Base-by-base conservation (phyloP, 2,329 filamentous ascomycete species). In the Nemania sp. region DNA sequence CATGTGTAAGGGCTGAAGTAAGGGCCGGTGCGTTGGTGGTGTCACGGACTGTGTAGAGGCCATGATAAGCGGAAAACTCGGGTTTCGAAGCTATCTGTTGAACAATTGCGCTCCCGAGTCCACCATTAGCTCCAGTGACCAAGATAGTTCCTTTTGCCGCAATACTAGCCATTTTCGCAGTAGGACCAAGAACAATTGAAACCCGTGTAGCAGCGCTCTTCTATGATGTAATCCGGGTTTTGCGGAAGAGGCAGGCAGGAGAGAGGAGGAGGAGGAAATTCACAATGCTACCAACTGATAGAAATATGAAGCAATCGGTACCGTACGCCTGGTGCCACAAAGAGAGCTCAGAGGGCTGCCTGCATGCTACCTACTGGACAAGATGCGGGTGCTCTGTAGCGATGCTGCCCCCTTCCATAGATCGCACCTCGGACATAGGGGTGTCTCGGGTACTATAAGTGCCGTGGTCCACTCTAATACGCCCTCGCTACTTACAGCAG, bases 121-220 rank as follows among this genome's bases (percentile, higher is more conserved):
- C 59, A 14, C 61, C 61, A 36, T 60, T 63, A 6, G 57, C 57
- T 5, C 61, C 59, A 0, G 59, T 63, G 4, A 63, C 28, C 2
- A 63, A n/a, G 5, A 61, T 46, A n/a, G 41, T 52, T 3, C 44
- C 44, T 22, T 47, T 47, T 23, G 42, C 2, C 12, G 42, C 17
- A 30, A 30, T 31, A 6, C 31, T 26, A 19, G 41, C 15, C 41
- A 43, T 43, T 8, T 42, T 31, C 31, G 41, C 14, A 31, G n/a
- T 39, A 39, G 36, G 36, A n/a, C n/a, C n/a, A n/a, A n/a, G 11
- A 39, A 20, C 19, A 22, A 8, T 12, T 39, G 12, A 12, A n/a
- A 20, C 23, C 36, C 31, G 31, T 11, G 5, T 34, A 34, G 31
- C n/a, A 34, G 31, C 5, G 7, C 7, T 5, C n/a, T 34, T 11